Base-by-base conservation (phyloP, 495 filamentous ascomycete species). In the Neohortaea acidophila region DNA sequence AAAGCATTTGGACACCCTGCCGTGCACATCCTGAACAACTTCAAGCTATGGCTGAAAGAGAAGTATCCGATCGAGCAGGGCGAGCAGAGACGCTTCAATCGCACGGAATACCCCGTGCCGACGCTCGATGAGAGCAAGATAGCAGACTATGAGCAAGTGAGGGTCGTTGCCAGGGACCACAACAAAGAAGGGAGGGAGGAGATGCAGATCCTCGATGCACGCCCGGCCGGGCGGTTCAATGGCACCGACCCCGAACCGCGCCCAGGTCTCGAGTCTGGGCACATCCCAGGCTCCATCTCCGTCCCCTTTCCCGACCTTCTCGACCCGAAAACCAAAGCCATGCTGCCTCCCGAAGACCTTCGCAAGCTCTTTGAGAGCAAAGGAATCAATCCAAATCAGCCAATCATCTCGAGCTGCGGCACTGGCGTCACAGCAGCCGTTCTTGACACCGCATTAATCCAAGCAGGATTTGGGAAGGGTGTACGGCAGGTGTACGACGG, bases 391-490 rank as follows among this genome's bases (percentile, higher is more conserved):
- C 74, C 79, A 3, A 65, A 67, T n/a, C 85, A 76, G 53, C 78
- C 83, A 7, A 83, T 96, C 43, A 84, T 97, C 58, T 81, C 68
- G 38, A 84, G 68, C 46, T 97, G 89, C 48, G 89, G 89, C 21
- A 94, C 86, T 10, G 89, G 89, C 19, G 89, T 97, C 25, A 96
- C 85, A 2, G 91, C 91, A n/a, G 79, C 77, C 10, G 70, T 94
- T 13, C 73, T 97, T 41, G 89, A 97, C 52, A 79, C 84, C 20
- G 89, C 89, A 4, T 59, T 97, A 25, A 69, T 64, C 19, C 76
- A 81, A 53, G 84, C 86, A 13, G 79, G 76, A 17, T 84, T 72
- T 53, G 79, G 77, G 7, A 67, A 73, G 24, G 74, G 73, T 28
- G 72, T 40, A 3, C 28, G 80, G 43, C 76, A 70, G 51, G 64